These are phyloP conservation scores for Taphrina pruni DNA, from an alignment of 1,139 yeast species.

Conservation along the genomic window DNA sequence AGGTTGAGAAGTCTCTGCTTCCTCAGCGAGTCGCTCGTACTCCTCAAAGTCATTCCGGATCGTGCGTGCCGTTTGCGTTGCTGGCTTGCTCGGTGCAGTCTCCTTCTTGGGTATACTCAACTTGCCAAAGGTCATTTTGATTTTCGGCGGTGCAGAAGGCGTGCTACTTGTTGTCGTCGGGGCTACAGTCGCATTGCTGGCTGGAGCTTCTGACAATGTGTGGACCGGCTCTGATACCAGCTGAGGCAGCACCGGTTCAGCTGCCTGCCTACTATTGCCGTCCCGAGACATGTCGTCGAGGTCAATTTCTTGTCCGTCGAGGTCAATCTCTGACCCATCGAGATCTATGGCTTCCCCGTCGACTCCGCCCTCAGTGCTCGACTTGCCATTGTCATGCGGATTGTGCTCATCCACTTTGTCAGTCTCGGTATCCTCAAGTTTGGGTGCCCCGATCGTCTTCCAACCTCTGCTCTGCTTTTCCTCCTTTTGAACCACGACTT, in stretches of 20 bases:
- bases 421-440: neutral
- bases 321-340: conserved; percentile 16
- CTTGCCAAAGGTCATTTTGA: conserved; percentile 21
- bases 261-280: neutral
- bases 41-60: neutral
- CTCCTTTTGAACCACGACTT: conserved; percentile 4
- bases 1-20: neutral
- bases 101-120: neutral
- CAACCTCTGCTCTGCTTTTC: conserved; percentile 23
- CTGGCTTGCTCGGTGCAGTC: neutral
- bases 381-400: neutral
- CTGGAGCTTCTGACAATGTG: neutral
- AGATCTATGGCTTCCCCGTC: conserved; percentile 8
- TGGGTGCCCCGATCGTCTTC: conserved; percentile 22
- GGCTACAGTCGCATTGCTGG: neutral
- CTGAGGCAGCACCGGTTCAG: neutral
- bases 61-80: neutral
- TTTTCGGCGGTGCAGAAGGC: conserved; percentile 2
- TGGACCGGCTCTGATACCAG: neutral
- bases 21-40: conserved; percentile 5
- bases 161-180: conserved; percentile 44
- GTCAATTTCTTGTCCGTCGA: conserved; percentile 10
- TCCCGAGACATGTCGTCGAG: conserved; percentile 8
- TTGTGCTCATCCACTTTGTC: neutral
- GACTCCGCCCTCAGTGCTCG: neutral